phyloP scores from a whole-genome alignment of 331 rosid species.

The Cucumis variabilis region DNA sequence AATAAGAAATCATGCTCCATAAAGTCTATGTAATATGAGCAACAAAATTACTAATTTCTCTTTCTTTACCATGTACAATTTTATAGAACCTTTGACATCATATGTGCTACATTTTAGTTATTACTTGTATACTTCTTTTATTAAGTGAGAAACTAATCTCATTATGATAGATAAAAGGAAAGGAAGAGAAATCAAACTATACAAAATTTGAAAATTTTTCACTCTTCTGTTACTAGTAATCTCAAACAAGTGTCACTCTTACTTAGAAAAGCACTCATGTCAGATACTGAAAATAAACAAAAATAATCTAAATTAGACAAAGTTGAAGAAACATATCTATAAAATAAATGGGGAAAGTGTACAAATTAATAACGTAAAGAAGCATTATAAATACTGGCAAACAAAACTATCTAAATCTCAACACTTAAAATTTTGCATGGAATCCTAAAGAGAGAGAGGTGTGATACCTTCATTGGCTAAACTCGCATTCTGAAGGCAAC shows the following conservation, averaged over 20 bases:
- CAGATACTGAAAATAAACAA: neutral
- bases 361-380: constrained; percentile 18
- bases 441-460: neutral
- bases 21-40: constrained; percentile 55
- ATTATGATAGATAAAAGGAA: neutral
- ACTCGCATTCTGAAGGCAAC: constrained; percentile 11
- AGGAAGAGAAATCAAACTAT: neutral
- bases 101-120: neutral
- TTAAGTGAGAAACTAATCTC: neutral
- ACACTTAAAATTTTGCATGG: constrained; percentile 6
- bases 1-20: constrained; percentile 82
- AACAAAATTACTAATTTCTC: constrained; percentile 25
- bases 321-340: neutral
- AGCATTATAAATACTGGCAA: constrained; percentile 15
- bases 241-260: no score
- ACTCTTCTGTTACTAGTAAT: no score
- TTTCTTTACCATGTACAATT: neutral
- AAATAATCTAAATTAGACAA: constrained; percentile 11
- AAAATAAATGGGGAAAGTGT: neutral
- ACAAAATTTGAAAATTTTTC: neutral
- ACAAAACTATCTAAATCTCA: constrained; percentile 14
- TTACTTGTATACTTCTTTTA: neutral
- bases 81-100: neutral
- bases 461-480: constrained; percentile 25
- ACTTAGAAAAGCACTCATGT: constrained; percentile 21